A percentile compares a stretch with the other conserved stretches of the same genome.
Conservation (phyloP, 345 rosid genomes). For the Populus alba region DNA sequence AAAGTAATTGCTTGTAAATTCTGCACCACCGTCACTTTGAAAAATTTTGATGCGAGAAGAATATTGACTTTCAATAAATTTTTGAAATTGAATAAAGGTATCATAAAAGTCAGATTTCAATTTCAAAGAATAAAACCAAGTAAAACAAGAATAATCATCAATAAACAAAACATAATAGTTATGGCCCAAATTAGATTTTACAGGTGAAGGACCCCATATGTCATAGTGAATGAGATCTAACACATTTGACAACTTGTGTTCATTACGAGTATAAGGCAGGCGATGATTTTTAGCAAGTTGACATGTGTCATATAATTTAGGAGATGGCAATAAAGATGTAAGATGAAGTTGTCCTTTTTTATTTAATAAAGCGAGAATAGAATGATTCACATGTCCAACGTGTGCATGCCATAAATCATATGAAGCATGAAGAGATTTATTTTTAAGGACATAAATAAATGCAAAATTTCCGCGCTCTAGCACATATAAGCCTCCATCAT, state of each 20-base stretch:
- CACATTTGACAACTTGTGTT: not conserved
- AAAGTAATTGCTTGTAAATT: not conserved
- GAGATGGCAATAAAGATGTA: constrained; percentile 7
- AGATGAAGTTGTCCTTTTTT: not conserved
- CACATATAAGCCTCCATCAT: not conserved
- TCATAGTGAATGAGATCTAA: not conserved
- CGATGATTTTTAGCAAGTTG: constrained; percentile 3
- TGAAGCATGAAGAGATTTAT: not conserved
- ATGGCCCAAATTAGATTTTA: not conserved
- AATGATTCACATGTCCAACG: not conserved
- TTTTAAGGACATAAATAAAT: not conserved
- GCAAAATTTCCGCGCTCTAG: not conserved
- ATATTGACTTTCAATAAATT: not conserved
- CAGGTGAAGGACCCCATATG: not conserved
- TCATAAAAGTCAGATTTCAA: not conserved
- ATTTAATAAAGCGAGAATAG: not conserved
- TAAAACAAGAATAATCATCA: not conserved
- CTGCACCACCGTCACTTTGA: not conserved
- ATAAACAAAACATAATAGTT: not conserved
- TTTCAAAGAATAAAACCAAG: constrained; percentile 5
- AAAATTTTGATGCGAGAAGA: not conserved
- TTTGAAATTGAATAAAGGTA: not conserved
- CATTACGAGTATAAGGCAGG: not conserved
- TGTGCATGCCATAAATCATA: constrained; percentile 9
- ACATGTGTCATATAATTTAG: not conserved